Evolutionary conservation across 1,284 basidiomycete genomes (phyloP).

Genomic region (Macrocystidia cucumis): DNA sequence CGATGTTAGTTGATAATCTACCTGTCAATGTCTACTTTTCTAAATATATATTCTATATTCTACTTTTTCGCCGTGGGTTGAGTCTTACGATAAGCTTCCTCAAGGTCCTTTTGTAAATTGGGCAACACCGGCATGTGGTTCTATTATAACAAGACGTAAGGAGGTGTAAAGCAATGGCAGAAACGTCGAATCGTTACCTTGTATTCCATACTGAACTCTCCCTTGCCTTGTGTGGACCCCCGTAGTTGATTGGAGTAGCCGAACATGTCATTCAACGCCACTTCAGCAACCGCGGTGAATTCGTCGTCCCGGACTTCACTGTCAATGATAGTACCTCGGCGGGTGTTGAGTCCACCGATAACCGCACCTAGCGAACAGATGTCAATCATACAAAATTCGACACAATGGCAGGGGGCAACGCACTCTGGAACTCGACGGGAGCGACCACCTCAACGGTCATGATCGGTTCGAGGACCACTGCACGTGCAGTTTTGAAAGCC

Average conservation of each 20-base stretch:
- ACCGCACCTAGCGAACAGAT: conserved; percentile 51
- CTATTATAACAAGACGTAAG: conserved; percentile 27
- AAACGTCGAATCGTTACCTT: conserved; percentile 44
- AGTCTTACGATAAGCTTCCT: conserved; percentile 59
- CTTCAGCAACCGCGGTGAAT: conserved; percentile 89
- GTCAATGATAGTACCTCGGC: conserved; percentile 93
- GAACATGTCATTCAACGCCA: conserved; percentile 98
- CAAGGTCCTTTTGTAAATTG: conserved; percentile 80
- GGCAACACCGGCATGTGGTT: conserved; percentile 84
- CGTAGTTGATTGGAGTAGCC: conserved; percentile 91
- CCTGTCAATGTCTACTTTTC: too few species aligned
- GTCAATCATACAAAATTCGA: conserved; percentile 2
- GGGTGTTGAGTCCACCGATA: conserved; percentile 91
- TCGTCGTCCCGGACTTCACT: conserved; percentile 97
- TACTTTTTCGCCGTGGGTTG: conserved; percentile 48
- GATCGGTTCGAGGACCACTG: conserved; percentile 92
- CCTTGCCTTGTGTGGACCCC: conserved; percentile 93
- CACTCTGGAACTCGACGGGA: conserved; percentile 94
- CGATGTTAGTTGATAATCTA: too few species aligned
- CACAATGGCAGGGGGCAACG: conserved; percentile 15
- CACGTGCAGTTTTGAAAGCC: conserved; percentile 70
- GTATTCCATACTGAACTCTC: conserved; percentile 96
- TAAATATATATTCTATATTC: conserved; percentile 14
- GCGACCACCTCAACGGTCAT: conserved; percentile 99
- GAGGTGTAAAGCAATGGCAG: conserved; percentile 6